These are phyloP conservation scores for Neurospora sp. DNA, from an alignment of 495 filamentous ascomycete species.

Conservation along the genomic window DNA sequence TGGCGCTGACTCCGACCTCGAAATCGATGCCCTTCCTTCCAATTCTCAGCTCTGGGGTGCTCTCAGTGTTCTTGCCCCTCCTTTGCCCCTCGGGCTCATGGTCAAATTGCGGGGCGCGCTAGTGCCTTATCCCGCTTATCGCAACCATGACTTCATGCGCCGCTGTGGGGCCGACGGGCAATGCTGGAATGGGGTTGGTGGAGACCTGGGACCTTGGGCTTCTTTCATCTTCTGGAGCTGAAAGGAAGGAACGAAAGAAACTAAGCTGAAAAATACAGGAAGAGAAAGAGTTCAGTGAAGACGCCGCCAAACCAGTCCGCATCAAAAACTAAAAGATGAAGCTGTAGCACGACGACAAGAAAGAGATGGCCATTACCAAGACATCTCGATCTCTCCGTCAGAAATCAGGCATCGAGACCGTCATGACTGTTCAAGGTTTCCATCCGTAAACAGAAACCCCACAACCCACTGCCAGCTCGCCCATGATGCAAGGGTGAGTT, in stretches of 20 bases:
- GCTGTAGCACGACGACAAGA: background rate
- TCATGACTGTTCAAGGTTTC: background rate
- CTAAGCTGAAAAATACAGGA: background rate
- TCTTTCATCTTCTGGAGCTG: background rate
- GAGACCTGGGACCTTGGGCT: background rate
- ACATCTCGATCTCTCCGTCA: background rate
- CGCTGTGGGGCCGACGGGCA: background rate
- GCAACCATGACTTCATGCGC: slow-evolving; percentile 20
- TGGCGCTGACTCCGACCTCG: no score
- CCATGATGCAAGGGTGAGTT: slow-evolving; percentile 3
- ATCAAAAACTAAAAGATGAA: background rate
- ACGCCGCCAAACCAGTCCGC: background rate
- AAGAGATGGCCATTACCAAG: background rate
- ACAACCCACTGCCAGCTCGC: background rate
- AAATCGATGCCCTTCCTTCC: background rate
- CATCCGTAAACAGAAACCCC: background rate
- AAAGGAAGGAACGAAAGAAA: background rate
- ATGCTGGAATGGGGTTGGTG: background rate
- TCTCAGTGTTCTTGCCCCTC: background rate
- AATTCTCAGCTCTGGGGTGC: background rate
- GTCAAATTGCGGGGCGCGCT: slow-evolving; percentile 11
- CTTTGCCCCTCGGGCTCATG: slow-evolving; percentile 6
- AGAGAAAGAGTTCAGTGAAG: background rate
- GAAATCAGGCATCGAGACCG: slow-evolving; percentile 6
- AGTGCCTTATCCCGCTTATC: slow-evolving; percentile 22